A percentile compares a stretch with the other conserved stretches of the same genome.
These are phyloP conservation scores for Paramecium biaurelia DNA, from an alignment of 73 alveolate species.

Conservation along the genomic window DNA sequence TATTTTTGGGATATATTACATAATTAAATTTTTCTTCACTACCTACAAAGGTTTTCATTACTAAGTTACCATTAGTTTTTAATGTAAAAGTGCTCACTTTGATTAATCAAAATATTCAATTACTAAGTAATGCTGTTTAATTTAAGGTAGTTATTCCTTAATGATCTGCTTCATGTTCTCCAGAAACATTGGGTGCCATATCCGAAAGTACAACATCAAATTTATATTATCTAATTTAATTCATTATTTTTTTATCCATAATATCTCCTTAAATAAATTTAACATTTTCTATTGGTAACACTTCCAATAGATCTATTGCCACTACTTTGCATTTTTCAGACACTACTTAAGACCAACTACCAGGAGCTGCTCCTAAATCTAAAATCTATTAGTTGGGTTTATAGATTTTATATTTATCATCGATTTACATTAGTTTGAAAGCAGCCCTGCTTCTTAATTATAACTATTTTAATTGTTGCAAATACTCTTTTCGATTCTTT, in stretches of 20 bases:
- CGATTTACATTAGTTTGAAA: constrained; percentile 76
- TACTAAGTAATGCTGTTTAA: constrained; percentile 56
- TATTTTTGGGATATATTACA: constrained; percentile 41
- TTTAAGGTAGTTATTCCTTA: constrained; percentile 65
- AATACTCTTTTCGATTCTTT: constrained; percentile 59
- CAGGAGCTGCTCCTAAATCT: constrained; percentile 94
- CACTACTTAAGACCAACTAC: constrained; percentile 88
- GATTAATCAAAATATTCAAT: constrained; percentile 63
- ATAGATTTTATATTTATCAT: constrained; percentile 70
- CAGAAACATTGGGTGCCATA: constrained; percentile 84
- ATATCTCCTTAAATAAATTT: constrained; percentile 75
- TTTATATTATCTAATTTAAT: constrained; percentile 2
- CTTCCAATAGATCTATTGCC: constrained; percentile 74
- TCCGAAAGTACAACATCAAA: constrained; percentile 78
- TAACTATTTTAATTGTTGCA: constrained; percentile 36
- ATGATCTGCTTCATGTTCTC: constrained; percentile 79
- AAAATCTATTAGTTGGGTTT: constrained; percentile 62
- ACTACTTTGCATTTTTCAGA: constrained; percentile 66
- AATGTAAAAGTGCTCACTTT: constrained; percentile 71
- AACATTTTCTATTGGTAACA: constrained; percentile 72
- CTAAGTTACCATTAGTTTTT: neutral
- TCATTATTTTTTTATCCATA: constrained; percentile 35
- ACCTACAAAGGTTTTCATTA: constrained; percentile 80
- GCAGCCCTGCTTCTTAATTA: constrained; percentile 84
- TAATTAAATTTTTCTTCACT: constrained; percentile 65